phyloP scores from a whole-genome alignment of 805 yeast genomes.

The Candida anglica region DNA sequence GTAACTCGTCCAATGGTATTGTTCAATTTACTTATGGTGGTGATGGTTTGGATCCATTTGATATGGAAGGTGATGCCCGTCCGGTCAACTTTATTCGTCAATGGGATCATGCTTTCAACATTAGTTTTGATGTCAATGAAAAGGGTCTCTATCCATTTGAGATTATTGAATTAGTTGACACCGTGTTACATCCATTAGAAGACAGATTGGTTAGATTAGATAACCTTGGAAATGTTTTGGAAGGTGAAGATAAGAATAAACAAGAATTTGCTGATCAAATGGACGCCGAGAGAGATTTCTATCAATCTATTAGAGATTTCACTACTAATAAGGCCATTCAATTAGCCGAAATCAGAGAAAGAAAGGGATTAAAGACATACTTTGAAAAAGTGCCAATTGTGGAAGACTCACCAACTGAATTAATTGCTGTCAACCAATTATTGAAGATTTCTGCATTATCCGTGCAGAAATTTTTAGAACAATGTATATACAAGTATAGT shows the following conservation, averaged over 20 bases:
- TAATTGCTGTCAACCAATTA: slow-evolving; percentile 57
- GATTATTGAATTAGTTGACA: slow-evolving; percentile 51
- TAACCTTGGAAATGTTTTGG: slow-evolving; percentile 57
- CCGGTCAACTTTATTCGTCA: slow-evolving; percentile 93
- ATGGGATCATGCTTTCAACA: slow-evolving; percentile 86
- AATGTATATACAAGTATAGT: slow-evolving; percentile 77
- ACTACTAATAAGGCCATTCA: slow-evolving; percentile 51
- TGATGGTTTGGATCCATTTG: slow-evolving; percentile 96
- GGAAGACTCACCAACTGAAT: slow-evolving; percentile 16
- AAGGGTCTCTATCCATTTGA: slow-evolving; percentile 66
- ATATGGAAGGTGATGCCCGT: slow-evolving; percentile 98
- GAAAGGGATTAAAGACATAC: slow-evolving; percentile 46
- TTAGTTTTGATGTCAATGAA: slow-evolving; percentile 58
- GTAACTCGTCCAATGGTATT: slow-evolving; percentile 93
- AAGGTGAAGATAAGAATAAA: slow-evolving; percentile 37
- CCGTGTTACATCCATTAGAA: slow-evolving; percentile 59
- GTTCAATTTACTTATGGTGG: slow-evolving; percentile 99
- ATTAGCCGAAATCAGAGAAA: slow-evolving; percentile 54
- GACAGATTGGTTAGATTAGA: slow-evolving; percentile 60
- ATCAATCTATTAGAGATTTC: slow-evolving; percentile 68
- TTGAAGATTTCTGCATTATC: slow-evolving; percentile 60
- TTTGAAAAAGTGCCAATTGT: slow-evolving; percentile 37
- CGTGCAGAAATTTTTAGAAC: slow-evolving; percentile 62
- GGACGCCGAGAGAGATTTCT: slow-evolving; percentile 86
- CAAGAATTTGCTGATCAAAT: slow-evolving; percentile 72